A percentile compares a stretch with the other conserved stretches of the same genome.
Evolutionary conservation across 371 early-diverging fungal genomes (phyloP).

Genomic region (Mucor lusitanicus): DNA sequence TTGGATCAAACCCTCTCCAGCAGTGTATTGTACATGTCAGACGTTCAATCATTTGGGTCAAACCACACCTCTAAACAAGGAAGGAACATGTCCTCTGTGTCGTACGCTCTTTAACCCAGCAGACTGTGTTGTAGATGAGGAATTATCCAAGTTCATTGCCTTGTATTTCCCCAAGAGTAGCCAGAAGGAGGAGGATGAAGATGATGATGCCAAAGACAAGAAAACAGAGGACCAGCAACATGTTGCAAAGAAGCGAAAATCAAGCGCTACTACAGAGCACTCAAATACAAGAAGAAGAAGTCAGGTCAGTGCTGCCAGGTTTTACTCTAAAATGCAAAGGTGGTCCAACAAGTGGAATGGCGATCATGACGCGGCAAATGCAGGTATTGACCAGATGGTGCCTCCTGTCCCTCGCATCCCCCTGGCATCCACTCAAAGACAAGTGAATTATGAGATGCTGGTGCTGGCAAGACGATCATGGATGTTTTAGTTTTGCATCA

Average conservation of each 20-base stretch:
- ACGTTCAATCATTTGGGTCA: conserved; percentile 1
- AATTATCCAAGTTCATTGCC: conserved; percentile 3
- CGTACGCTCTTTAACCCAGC: conserved; percentile 1
- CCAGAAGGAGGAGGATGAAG: background rate
- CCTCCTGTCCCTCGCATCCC: background rate
- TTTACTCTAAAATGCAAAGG: conserved; percentile 6
- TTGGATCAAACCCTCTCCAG: conserved; percentile 2
- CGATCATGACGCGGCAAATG: background rate
- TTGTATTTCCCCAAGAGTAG: conserved; percentile 12
- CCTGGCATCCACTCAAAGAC: background rate
- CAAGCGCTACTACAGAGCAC: background rate
- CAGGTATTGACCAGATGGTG: background rate
- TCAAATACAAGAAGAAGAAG: conserved; percentile 2
- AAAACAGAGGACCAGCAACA: background rate
- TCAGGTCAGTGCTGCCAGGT: background rate
- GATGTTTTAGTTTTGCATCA: background rate
- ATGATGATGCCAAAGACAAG: background rate
- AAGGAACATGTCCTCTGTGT: conserved; percentile 12
- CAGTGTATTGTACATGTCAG: conserved; percentile 15
- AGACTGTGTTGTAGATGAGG: conserved; percentile 6
- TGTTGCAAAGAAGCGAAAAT: background rate
- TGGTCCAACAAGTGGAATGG: conserved; percentile 6
- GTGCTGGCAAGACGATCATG: background rate
- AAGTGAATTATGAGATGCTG: conserved; percentile 1
- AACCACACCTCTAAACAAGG: background rate